Conservation (phyloP, 805 yeast genomes). For the Cyberlindnera maritima region DNA sequence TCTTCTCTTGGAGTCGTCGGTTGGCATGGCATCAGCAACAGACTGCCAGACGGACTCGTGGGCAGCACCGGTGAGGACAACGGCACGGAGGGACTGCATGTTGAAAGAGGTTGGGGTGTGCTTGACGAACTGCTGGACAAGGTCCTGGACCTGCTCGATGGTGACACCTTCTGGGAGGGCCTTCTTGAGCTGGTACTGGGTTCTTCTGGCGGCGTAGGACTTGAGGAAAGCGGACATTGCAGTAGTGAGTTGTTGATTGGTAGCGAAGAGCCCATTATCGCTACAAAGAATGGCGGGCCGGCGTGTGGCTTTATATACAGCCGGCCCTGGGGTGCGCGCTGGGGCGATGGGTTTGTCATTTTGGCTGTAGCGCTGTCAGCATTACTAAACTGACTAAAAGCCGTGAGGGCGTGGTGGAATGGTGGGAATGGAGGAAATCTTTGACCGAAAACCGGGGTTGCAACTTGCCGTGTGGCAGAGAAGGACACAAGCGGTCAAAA, state of each 20-base stretch:
- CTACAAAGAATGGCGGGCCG: background rate
- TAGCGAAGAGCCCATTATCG: background rate
- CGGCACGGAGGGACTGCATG: constrained; percentile 48
- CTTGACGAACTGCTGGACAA: constrained; percentile 44
- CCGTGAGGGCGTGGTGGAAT: background rate
- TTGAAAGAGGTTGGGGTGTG: constrained; percentile 52
- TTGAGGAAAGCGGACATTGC: constrained; percentile 27
- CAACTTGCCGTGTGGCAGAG: too few species aligned
- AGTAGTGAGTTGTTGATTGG: background rate
- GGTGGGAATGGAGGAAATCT: too few species aligned
- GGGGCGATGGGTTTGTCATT: background rate
- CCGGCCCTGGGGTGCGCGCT: too few species aligned
- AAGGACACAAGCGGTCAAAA: too few species aligned
- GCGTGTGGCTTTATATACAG: background rate
- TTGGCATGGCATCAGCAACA: constrained; percentile 37
- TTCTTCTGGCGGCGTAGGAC: constrained; percentile 42
- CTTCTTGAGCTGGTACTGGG: constrained; percentile 44
- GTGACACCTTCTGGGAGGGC: constrained; percentile 41
- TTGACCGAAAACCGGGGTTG: too few species aligned
- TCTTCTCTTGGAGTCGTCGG: constrained; percentile 38
- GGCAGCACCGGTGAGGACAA: constrained; percentile 43
- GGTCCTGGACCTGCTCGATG: constrained; percentile 36
- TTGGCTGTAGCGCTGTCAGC: background rate
- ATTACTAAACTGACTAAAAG: constrained; percentile 3
- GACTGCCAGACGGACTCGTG: constrained; percentile 46